phyloP scores from a whole-genome alignment of 176 grass and related monocot genomes.

The Aegilops sharonensis region DNA sequence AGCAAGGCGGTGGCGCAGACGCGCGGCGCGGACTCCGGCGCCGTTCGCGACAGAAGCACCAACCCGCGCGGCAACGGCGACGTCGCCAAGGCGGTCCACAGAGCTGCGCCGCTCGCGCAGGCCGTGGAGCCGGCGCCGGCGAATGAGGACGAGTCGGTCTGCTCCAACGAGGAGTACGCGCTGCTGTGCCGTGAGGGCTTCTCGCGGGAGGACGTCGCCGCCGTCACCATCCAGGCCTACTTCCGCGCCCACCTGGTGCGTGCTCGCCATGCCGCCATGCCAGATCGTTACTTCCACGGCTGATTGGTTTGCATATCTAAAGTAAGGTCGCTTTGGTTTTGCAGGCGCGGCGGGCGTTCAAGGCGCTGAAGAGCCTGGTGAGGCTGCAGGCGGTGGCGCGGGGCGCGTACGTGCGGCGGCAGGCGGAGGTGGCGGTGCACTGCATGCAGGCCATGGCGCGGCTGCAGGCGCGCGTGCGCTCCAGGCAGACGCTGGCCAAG shows the following conservation, averaged over 20 bases:
- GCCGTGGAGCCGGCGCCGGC: not conserved
- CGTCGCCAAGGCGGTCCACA: constrained; percentile 18
- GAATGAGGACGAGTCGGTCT: constrained; percentile 26
- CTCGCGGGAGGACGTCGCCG: constrained; percentile 65
- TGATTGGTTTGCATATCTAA: not conserved
- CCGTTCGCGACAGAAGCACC: not conserved
- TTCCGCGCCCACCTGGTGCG: constrained; percentile 72
- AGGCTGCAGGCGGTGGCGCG: constrained; percentile 92
- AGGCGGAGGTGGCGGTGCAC: constrained; percentile 68
- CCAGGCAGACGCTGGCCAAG: constrained; percentile 50
- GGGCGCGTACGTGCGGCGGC: constrained; percentile 76
- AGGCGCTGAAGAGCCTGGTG: constrained; percentile 84
- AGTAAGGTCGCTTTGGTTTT: not conserved
- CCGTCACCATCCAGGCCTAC: constrained; percentile 79
- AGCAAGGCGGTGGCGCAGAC: constrained; percentile 28
- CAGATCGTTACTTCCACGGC: not conserved
- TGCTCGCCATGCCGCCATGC: not conserved
- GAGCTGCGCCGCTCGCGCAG: no score
- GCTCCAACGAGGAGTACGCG: constrained; percentile 60
- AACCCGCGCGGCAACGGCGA: not conserved
- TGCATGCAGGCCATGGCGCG: constrained; percentile 92
- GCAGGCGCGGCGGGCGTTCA: constrained; percentile 83
- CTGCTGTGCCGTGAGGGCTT: constrained; percentile 66
- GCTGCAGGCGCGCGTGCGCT: constrained; percentile 73
- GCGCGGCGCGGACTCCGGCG: not conserved